These are phyloP conservation scores for Coemansia sp. DNA, from an alignment of 192 early-diverging fungal genomes.

Conservation along the genomic window DNA sequence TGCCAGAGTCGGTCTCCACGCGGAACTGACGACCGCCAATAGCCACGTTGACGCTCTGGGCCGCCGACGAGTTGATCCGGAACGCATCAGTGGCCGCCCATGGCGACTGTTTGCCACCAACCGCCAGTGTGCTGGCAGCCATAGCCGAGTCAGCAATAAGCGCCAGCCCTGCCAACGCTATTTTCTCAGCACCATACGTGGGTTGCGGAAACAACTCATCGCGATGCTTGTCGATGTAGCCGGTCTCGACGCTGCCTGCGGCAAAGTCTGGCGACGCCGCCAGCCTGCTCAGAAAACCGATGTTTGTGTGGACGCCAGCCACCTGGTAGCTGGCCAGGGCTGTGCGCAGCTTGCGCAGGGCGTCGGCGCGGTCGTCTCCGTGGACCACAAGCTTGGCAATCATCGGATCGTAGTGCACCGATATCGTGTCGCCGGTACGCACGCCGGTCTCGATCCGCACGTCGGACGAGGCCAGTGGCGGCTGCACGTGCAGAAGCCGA, in stretches of 20 bases:
- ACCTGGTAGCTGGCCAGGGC: constrained; percentile 88
- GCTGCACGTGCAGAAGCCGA: constrained; percentile 74
- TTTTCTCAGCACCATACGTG: constrained; percentile 32
- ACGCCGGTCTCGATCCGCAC: constrained; percentile 95
- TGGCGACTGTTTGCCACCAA: constrained; percentile 20
- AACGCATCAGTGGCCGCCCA: constrained; percentile 54
- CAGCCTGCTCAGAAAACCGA: constrained; percentile 84
- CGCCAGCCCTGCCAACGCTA: constrained; percentile 72
- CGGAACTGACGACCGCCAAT: constrained; percentile 27
- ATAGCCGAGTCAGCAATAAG: constrained; percentile 34
- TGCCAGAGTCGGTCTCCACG: constrained; percentile 14
- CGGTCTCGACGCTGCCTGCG: constrained; percentile 88
- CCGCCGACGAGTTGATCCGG: constrained; percentile 46
- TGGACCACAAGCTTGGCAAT: constrained; percentile 92
- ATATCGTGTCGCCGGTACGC: constrained; percentile 85
- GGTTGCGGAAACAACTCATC: constrained; percentile 61
- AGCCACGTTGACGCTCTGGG: constrained; percentile 21
- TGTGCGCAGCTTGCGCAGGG: constrained; percentile 75
- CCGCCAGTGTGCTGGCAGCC: not conserved
- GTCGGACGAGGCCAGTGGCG: constrained; percentile 61
- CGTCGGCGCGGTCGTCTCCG: constrained; percentile 78
- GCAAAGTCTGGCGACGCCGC: constrained; percentile 81
- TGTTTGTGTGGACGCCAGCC: constrained; percentile 90
- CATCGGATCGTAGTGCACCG: constrained; percentile 94
- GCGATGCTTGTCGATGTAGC: constrained; percentile 85